Percentiles rank a stretch among this genome's conserved stretches.
These are phyloP conservation scores for Sarcocystis neurona DNA, from an alignment of 169 alveolate genomes.

Conservation along the genomic window DNA sequence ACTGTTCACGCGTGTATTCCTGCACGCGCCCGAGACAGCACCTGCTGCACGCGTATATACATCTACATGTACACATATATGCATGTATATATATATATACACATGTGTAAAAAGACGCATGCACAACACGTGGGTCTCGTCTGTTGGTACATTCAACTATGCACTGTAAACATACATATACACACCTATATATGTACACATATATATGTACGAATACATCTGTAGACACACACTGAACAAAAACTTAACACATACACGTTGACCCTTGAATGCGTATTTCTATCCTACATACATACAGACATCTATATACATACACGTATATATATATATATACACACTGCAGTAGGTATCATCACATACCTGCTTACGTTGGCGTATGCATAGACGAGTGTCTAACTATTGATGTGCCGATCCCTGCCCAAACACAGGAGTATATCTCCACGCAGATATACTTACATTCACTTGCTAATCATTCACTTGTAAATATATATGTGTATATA, in stretches of 20 bases:
- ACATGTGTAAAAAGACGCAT: not conserved
- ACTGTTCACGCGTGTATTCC: conserved; percentile 1
- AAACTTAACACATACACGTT: not conserved
- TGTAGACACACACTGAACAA: not conserved
- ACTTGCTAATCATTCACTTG: too few relatives aligned
- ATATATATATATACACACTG: not conserved
- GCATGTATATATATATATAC: not conserved
- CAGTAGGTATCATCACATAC: too few relatives aligned
- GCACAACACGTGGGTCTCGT: not conserved
- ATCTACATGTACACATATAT: not conserved
- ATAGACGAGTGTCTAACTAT: too few relatives aligned
- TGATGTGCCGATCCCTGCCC: too few relatives aligned
- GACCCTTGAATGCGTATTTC: not conserved
- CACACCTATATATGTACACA: too few relatives aligned
- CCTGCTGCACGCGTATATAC: not conserved
- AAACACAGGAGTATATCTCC: too few relatives aligned
- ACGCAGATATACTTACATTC: too few relatives aligned
- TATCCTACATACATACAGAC: not conserved
- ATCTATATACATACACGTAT: too few relatives aligned
- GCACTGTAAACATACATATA: too few relatives aligned
- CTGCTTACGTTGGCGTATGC: too few relatives aligned
- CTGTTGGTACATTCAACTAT: not conserved
- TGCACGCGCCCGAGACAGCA: not conserved
- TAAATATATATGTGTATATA: too few relatives aligned
- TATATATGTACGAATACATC: too few relatives aligned